Base-by-base conservation (phyloP, 306 rosid genomes). In the Nissolia schottii region DNA sequence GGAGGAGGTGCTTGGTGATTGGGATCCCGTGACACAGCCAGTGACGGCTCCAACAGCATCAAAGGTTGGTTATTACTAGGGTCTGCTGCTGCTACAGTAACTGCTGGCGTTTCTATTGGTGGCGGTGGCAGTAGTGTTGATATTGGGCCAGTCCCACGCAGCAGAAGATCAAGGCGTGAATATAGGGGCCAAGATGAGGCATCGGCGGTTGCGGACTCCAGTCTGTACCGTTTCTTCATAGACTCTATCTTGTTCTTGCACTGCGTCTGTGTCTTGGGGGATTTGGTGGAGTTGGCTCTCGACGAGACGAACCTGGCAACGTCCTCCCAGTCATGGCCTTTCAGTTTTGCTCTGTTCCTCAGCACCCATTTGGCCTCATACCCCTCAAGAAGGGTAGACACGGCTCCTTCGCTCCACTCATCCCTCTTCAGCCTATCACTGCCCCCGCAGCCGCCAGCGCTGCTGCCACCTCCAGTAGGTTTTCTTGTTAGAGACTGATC, bases 351-450 rank as follows among this genome's bases (percentile, higher is more conserved):
- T 76, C 99, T 79, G 41, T 95, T 95, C 46, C 99, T 70, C 0
- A 95, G 89, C 0, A 86, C 84, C 99, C 99, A 95, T 84, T 91
- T 95, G 34, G 79, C 25, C 64, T 91, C 96, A 23, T 95, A 91
- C 5, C 93, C 96, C 41, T 95, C 97, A 56, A 95, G 85, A 19
- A 95, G 96, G n/a, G 83, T 83, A 0, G 96, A 79, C 23, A 95
- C 97, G 0, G 97, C 99, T 6, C 99, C 99, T 84, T 95, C 99
- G 74, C 99, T 95, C 97, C 99, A 95, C 78, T 95, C 99, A 73
- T 95, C 99, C 32, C 99, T 82, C 79, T 95, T 95, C 11, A 91
- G 24, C 53, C 96, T 83, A 15, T 89, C 95, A 24, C 83, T 49
- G 0, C 78, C 23, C n/a, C n/a, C n/a, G n/a, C n/a, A n/a, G n/a